Evolutionary conservation across 768 basidiomycete genomes (phyloP).

Genomic region (Phylloporus sp.): DNA sequence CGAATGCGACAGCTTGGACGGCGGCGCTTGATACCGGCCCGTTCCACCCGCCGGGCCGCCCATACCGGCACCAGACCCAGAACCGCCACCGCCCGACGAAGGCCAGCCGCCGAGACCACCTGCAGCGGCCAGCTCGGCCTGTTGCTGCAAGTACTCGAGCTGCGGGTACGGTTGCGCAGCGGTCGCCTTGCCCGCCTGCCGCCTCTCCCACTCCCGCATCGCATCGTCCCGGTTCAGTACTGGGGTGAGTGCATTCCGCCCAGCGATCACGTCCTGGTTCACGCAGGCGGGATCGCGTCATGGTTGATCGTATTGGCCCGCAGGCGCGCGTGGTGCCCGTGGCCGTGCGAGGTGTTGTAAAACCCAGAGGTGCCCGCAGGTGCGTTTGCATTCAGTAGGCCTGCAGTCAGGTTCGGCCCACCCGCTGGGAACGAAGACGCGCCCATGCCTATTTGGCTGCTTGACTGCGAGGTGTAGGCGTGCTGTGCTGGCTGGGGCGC

Average conservation of each 20-base stretch:
- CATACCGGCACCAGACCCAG: slow-evolving; percentile 21
- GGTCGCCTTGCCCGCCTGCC: slow-evolving; percentile 69
- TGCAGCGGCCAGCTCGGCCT: slow-evolving; percentile 76
- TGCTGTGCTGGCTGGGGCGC: slow-evolving; percentile 22
- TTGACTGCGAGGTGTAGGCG: slow-evolving; percentile 24
- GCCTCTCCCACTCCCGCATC: slow-evolving; percentile 92
- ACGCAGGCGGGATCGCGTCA: slow-evolving; percentile 91
- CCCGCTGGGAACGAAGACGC: slow-evolving; percentile 17
- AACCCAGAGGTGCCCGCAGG: slow-evolving; percentile 41
- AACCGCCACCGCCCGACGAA: slow-evolving; percentile 27
- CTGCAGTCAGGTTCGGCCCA: slow-evolving; percentile 17
- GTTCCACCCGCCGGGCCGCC: slow-evolving; percentile 2
- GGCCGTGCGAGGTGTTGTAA: slow-evolving; percentile 40
- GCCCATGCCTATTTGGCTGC: slow-evolving; percentile 14
- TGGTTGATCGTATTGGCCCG: slow-evolving; percentile 91
- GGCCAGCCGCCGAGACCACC: slow-evolving; percentile 61
- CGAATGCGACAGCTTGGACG: slow-evolving; percentile 31
- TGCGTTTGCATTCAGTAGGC: slow-evolving; percentile 43
- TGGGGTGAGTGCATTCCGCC: slow-evolving; percentile 82
- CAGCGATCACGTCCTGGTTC: slow-evolving; percentile 74
- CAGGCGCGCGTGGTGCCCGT: slow-evolving; percentile 50
- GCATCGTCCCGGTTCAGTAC: slow-evolving; percentile 94
- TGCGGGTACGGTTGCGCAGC: slow-evolving; percentile 84
- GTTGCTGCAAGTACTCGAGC: slow-evolving; percentile 88
- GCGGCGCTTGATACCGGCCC: slow-evolving; percentile 46